These are phyloP conservation scores for Cytospora piceicola DNA, from an alignment of 2,329 filamentous ascomycete species.

Conservation along the genomic window DNA sequence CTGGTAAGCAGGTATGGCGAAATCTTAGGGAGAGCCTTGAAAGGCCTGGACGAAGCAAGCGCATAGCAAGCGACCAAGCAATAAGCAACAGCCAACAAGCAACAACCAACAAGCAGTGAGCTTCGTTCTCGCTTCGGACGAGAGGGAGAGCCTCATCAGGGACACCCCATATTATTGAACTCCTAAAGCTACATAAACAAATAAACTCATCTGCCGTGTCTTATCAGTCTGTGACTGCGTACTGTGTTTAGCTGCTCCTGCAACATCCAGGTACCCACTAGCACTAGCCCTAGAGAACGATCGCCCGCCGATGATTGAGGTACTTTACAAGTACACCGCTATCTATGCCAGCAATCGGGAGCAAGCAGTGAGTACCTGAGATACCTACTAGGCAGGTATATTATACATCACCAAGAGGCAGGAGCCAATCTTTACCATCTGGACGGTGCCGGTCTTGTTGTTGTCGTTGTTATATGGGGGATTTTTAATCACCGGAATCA, in stretches of 20 bases:
- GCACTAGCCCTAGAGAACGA: constrained; percentile 3
- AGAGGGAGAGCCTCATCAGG: neutral
- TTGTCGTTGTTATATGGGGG: no score
- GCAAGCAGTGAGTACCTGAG: neutral
- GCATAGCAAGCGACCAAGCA: no score
- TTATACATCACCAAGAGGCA: neutral
- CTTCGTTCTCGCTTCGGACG: neutral
- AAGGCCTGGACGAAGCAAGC: no score
- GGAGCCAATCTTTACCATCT: neutral
- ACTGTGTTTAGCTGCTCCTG: constrained; percentile 4
- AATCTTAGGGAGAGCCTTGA: no score
- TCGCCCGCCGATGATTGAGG: neutral
- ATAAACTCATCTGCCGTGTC: constrained; percentile 3
- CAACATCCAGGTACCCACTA: constrained; percentile 4
- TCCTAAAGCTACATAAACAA: neutral
- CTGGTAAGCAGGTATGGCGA: no score
- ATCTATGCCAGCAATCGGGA: neutral
- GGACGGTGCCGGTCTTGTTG: neutral
- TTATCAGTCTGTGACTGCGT: constrained; percentile 1
- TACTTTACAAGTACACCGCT: neutral
- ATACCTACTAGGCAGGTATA: neutral
- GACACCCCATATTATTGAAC: neutral
- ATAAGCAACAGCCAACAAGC: no score
- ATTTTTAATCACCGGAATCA: no score
- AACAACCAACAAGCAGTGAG: no score